Conservation (phyloP, 306 rosid species). For the Dryas alaskensis region DNA sequence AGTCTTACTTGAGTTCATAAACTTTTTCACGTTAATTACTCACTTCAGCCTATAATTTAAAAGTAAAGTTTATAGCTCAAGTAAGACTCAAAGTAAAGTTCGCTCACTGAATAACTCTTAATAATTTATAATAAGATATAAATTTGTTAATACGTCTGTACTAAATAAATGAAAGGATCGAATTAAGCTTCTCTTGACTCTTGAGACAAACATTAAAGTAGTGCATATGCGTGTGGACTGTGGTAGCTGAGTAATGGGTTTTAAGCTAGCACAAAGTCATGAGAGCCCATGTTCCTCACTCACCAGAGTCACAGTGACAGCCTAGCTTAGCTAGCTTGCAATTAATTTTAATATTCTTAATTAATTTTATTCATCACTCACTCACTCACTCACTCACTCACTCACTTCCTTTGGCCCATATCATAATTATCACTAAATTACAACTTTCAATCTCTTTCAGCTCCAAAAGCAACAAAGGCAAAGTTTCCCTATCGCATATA, state of each 20-base stretch:
- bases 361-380: not conserved
- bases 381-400: not conserved
- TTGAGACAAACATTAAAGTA: not conserved
- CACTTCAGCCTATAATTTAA: too few species aligned
- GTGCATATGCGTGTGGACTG: not conserved
- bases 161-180: too few species aligned
- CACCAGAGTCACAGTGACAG: conserved; percentile 14
- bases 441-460: not conserved
- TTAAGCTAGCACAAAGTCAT: not conserved
- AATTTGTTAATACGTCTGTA: too few species aligned
- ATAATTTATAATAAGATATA: too few species aligned
- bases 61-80: too few species aligned
- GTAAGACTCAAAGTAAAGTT: too few species aligned
- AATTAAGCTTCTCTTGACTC: not conserved
- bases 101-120: too few species aligned
- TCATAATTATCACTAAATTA: too few species aligned
- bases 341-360: not conserved
- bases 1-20: too few species aligned
- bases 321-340: conserved; percentile 4
- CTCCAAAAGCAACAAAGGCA: not conserved
- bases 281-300: conserved; percentile 17
- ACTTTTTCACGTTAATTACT: too few species aligned
- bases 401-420: too few species aligned
- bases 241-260: conserved; percentile 12
- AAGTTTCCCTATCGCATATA: not conserved